phyloP scores from a whole-genome alignment of 169 alveolate species.

The Theileria equi region DNA sequence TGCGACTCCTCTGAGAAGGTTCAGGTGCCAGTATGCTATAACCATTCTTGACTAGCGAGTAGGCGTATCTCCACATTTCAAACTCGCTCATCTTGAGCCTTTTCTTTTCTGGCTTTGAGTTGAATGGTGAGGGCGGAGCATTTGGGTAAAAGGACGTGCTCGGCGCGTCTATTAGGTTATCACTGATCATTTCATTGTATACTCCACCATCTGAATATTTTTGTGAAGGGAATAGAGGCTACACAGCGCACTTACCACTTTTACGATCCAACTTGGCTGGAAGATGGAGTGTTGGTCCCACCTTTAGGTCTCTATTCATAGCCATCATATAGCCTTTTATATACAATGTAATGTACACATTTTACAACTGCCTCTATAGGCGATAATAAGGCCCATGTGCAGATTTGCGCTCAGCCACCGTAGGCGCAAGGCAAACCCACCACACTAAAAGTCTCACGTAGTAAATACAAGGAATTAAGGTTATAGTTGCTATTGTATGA shows the following conservation, averaged over 20 bases:
- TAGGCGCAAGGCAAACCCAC: background rate
- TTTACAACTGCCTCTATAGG: background rate
- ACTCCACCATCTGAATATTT: background rate
- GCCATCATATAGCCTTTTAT: conserved; percentile 3
- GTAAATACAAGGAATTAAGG: too few relatives aligned
- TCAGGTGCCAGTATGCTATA: conserved; percentile 52
- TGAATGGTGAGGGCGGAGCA: background rate
- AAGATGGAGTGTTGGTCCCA: conserved; percentile 1
- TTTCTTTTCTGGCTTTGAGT: background rate
- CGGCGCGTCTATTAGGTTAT: too few relatives aligned
- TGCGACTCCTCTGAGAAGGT: conserved; percentile 57
- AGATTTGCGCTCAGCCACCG: too few relatives aligned
- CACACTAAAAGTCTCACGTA: too few relatives aligned
- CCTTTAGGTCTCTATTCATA: conserved; percentile 7
- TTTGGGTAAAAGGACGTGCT: too few relatives aligned
- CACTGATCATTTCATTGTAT: too few relatives aligned
- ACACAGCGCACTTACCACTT: background rate
- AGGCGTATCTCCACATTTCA: conserved; percentile 25
- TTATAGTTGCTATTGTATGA: conserved; percentile 3
- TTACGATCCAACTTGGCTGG: background rate
- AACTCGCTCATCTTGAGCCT: conserved; percentile 7
- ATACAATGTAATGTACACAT: conserved; percentile 14
- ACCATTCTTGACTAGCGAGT: conserved; percentile 25
- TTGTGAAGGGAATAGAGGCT: background rate
- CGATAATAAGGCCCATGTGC: background rate